Conservation (phyloP, 1,139 yeast species). For the Magnusiomyces ingens region DNA sequence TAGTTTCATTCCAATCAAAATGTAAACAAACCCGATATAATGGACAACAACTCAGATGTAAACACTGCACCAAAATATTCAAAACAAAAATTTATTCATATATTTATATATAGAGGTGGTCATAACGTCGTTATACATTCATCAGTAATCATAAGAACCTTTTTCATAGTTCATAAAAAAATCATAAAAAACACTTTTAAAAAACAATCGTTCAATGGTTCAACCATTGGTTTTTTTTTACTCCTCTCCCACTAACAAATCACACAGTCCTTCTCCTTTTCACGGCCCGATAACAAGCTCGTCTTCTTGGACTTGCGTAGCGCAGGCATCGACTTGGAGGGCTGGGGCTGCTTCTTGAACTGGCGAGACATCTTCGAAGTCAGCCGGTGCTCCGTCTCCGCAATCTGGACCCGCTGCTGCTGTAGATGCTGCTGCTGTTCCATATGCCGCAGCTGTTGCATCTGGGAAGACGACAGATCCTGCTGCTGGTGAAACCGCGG, state of each 20-base stretch:
- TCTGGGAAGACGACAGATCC: constrained; percentile 1
- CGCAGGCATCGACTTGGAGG: constrained; percentile 14
- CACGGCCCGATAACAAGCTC: not conserved
- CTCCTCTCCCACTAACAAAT: constrained; percentile 6
- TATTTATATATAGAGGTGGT: too few species aligned
- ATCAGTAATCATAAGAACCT: too few species aligned
- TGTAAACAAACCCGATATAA: too few species aligned
- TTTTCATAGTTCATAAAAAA: too few species aligned
- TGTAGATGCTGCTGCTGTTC: constrained; percentile 9
- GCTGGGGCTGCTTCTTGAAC: constrained; percentile 10
- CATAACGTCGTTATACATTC: too few species aligned
- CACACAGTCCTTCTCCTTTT: constrained; percentile 14
- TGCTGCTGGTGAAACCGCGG: not conserved
- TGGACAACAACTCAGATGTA: too few species aligned
- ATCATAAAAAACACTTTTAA: not conserved
- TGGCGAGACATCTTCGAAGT: constrained; percentile 7
- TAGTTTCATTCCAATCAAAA: too few species aligned
- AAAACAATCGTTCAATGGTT: not conserved
- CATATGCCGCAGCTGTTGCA: constrained; percentile 3
- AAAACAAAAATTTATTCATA: too few species aligned
- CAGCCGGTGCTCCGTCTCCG: not conserved
- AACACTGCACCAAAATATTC: too few species aligned
- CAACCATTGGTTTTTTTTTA: too few species aligned
- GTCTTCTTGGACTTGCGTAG: constrained; percentile 9
- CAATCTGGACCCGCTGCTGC: not conserved